Percentiles rank a stretch among this genome's conserved stretches.
Conservation (phyloP, 2,329 filamentous ascomycete genomes). For the Alternaria atra region DNA sequence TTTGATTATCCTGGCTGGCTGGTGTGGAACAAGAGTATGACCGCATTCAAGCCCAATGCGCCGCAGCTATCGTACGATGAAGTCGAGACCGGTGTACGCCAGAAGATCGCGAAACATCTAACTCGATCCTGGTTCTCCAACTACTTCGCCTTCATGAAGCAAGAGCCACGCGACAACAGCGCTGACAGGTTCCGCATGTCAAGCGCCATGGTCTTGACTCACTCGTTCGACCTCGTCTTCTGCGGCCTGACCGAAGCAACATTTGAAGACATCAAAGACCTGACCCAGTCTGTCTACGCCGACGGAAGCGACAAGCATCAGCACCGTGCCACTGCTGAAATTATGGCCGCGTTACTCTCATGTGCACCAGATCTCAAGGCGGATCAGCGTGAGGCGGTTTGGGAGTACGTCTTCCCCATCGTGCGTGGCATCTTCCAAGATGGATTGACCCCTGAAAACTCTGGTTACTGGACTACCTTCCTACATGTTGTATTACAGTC, state of each 20-base stretch:
- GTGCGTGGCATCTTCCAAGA: conserved; percentile 88
- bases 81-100: conserved; percentile 75
- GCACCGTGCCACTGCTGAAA: conserved; percentile 93
- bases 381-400: conserved; percentile 77
- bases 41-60: conserved; percentile 77
- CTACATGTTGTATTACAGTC: conserved; percentile 87
- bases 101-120: conserved; percentile 81
- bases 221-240: conserved; percentile 89
- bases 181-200: conserved; percentile 90
- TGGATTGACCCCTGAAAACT: conserved; percentile 91
- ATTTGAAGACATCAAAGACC: conserved; percentile 86
- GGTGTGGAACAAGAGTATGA: conserved; percentile 90
- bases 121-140: conserved; percentile 86
- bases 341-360: conserved; percentile 83
- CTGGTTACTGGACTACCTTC: conserved; percentile 93
- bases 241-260: conserved; percentile 78
- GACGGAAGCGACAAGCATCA: conserved; percentile 98
- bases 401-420: conserved; percentile 90
- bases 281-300: conserved; percentile 79
- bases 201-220: conserved; percentile 85
- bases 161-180: conserved; percentile 84
- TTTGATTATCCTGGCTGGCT: conserved; percentile 94
- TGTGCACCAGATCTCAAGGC: conserved; percentile 81
- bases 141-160: conserved; percentile 93
- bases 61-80: conserved; percentile 80